phyloP scores from a whole-genome alignment of 768 basidiomycete genomes.

The Mycena rebaudengoi region DNA sequence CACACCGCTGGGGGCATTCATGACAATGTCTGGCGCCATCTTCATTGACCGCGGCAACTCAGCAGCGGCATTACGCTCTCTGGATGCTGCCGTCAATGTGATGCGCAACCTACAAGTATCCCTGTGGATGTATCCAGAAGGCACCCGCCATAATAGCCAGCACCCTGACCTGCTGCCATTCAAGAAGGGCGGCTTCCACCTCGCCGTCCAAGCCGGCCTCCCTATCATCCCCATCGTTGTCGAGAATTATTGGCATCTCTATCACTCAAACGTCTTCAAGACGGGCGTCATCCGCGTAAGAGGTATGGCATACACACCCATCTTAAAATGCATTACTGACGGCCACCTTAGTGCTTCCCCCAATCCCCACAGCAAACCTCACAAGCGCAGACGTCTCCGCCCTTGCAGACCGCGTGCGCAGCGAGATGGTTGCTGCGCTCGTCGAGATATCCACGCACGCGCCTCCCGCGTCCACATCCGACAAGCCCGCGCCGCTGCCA shows the following conservation, averaged over 20 bases:
- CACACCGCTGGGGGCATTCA: conserved; percentile 90
- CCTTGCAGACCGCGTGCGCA: conserved; percentile 72
- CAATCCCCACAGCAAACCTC: conserved; percentile 78
- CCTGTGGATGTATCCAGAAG: conserved; percentile 96
- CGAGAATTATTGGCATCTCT: conserved; percentile 93
- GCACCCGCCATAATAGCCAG: conserved; percentile 81
- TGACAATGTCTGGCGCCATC: conserved; percentile 88
- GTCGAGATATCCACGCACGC: conserved; percentile 76
- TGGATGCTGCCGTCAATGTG: conserved; percentile 77
- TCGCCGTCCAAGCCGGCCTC: conserved; percentile 89
- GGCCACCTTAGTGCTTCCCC: conserved; percentile 79
- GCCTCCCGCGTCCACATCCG: conserved; percentile 35
- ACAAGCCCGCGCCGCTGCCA: conserved; percentile 19
- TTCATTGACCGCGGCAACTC: conserved; percentile 91
- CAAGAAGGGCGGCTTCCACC: conserved; percentile 98
- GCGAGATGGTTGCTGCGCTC: conserved; percentile 82
- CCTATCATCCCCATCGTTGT: conserved; percentile 92
- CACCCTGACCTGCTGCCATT: conserved; percentile 79
- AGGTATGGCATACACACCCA: conserved; percentile 62
- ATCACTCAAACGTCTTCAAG: conserved; percentile 80
- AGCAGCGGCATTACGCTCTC: conserved; percentile 73
- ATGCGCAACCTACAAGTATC: conserved; percentile 80
- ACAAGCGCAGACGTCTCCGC: conserved; percentile 73
- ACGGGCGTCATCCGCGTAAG: conserved; percentile 80
- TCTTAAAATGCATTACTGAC: not conserved